Evolutionary conservation across 2,329 filamentous ascomycete species (phyloP).

Genomic region (Aspergillus piperis): DNA sequence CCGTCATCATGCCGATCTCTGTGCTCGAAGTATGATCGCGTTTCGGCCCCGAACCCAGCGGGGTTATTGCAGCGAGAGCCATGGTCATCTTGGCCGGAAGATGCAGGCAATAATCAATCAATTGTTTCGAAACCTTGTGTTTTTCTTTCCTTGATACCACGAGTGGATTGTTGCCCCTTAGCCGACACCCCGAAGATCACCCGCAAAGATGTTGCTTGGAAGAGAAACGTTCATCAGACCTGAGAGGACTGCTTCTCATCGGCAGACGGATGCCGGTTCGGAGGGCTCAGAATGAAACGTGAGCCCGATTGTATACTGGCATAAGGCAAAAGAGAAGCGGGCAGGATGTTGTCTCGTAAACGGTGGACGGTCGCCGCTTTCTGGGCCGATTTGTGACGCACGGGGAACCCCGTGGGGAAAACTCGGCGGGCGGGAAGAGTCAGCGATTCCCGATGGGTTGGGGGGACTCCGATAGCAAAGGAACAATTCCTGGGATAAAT

Average conservation of each 20-base stretch:
- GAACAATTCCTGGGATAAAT: too few species aligned
- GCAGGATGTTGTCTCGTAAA: neutral
- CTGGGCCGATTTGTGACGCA: neutral
- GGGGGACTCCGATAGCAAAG: neutral
- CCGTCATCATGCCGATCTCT: slow-evolving; percentile 15
- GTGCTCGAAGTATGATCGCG: slow-evolving; percentile 7
- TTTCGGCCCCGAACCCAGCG: slow-evolving; percentile 17
- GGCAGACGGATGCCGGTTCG: neutral
- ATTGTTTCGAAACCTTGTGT: neutral
- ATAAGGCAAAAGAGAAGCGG: neutral
- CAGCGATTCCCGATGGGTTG: neutral
- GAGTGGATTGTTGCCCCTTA: slow-evolving; percentile 8
- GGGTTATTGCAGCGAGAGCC: slow-evolving; percentile 23
- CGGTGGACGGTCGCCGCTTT: neutral
- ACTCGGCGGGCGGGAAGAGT: slow-evolving; percentile 1
- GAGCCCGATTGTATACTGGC: neutral
- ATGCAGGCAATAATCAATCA: neutral
- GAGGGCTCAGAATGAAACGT: neutral
- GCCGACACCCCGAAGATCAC: slow-evolving; percentile 17
- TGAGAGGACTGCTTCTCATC: neutral
- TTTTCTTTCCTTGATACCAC: neutral
- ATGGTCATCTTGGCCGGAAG: slow-evolving; percentile 23
- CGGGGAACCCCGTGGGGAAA: slow-evolving; percentile 9
- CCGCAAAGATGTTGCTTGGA: slow-evolving; percentile 7
- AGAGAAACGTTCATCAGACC: slow-evolving; percentile 16